These are phyloP conservation scores for Plantago ovata DNA, from an alignment of 257 asterid species.

Conservation along the genomic window DNA sequence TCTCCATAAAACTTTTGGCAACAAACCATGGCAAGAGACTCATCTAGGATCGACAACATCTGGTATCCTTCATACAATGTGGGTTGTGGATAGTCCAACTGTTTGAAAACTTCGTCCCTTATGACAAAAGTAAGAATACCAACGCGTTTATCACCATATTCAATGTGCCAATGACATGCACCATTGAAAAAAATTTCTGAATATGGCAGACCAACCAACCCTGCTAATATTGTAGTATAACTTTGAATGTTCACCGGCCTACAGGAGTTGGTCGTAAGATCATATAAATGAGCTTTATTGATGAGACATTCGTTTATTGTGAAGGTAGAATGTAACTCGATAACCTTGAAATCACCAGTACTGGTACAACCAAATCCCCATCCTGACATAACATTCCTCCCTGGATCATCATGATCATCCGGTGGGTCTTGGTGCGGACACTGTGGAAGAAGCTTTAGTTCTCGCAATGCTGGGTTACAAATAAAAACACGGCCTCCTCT, in stretches of 20 bases:
- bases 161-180: not conserved
- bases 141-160: not conserved
- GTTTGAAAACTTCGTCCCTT: not conserved
- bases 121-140: not conserved
- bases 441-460: not conserved
- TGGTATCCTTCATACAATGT: not conserved
- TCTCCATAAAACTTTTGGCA: not conserved
- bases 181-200: not conserved
- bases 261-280: constrained; percentile 9
- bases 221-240: no score
- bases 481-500: no score
- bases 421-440: not conserved
- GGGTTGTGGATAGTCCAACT: not conserved
- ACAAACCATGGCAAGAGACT: constrained; percentile 7
- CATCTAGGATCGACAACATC: not conserved
- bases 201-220: not conserved
- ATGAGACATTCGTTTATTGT: not conserved
- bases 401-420: not conserved
- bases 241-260: not conserved
- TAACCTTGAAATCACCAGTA: constrained; percentile 6
- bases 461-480: constrained; percentile 3
- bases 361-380: not conserved
- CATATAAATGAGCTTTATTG: constrained; percentile 2
- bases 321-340: not conserved
- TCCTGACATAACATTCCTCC: not conserved